Percentiles rank a stretch among this genome's conserved stretches.
Conservation (phyloP, 2,329 filamentous ascomycete genomes). For the Cercospora sp. region DNA sequence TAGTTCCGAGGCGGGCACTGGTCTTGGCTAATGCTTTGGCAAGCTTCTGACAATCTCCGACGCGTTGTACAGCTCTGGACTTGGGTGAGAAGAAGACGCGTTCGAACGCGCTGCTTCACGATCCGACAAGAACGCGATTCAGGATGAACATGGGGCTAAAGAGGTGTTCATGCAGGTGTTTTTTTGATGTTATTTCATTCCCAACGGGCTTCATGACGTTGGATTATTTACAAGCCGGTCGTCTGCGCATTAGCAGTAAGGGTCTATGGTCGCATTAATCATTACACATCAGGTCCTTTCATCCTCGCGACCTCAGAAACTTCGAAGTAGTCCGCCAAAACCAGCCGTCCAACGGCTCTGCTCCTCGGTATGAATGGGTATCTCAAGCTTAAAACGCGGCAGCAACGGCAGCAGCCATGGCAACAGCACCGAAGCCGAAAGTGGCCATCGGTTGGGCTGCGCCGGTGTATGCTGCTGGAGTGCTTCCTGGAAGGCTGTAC, state of each 20-base stretch:
- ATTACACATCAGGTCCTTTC: constrained; percentile 11
- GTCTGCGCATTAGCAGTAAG: constrained; percentile 12
- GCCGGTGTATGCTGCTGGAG: constrained; percentile 15
- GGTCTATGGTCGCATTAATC: constrained; percentile 13
- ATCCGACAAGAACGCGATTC: neutral
- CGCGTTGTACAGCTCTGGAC: neutral
- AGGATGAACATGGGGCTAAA: neutral
- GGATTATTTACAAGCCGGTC: constrained; percentile 11
- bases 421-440: constrained; percentile 14
- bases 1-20: neutral
- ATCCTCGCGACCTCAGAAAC: neutral
- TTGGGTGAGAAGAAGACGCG: neutral
- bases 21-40: constrained; percentile 8
- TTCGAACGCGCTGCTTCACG: neutral
- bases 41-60: neutral
- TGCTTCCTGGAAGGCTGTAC: constrained; percentile 14
- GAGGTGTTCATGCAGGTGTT: neutral
- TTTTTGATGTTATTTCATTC: neutral
- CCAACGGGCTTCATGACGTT: constrained; percentile 12
- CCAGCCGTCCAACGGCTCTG: neutral
- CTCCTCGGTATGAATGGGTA: neutral
- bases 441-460: constrained; percentile 14
- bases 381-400: constrained; percentile 13
- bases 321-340: neutral
- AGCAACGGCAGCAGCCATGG: constrained; percentile 14